Evolutionary conservation across 106 monocot genomes (phyloP).

Genomic region (Dendrobium chrysotoxum): DNA sequence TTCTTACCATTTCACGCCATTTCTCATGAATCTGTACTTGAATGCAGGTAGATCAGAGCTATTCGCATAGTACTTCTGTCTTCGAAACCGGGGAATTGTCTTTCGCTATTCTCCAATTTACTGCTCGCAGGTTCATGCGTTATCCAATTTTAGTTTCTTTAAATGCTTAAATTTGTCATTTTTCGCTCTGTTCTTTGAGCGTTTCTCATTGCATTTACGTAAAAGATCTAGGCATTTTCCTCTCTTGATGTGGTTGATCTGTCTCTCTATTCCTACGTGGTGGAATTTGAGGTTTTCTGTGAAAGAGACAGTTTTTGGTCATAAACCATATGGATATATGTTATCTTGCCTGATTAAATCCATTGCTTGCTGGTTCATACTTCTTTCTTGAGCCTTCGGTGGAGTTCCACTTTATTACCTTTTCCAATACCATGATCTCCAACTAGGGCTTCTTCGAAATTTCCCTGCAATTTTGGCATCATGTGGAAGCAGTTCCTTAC

Average conservation of each 20-base stretch:
- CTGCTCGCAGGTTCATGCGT: not conserved
- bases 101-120: not conserved
- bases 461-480: not conserved
- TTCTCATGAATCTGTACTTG: not conserved
- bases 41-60: not conserved
- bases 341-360: not conserved
- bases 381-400: not conserved
- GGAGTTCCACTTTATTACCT: not conserved
- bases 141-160: not conserved
- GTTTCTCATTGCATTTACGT: not conserved
- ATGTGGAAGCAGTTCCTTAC: constrained; percentile 60
- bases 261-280: not conserved
- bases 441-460: not conserved
- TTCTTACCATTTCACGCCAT: not conserved
- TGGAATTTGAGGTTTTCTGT: not conserved
- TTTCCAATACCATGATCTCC: not conserved
- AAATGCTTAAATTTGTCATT: not conserved
- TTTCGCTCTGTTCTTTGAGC: not conserved
- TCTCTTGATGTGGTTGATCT: not conserved
- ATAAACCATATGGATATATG: not conserved
- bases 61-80: not conserved
- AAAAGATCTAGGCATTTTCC: not conserved
- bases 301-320: not conserved
- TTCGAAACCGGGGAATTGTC: not conserved
- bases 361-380: not conserved